Conservation (phyloP, 306 rosid genomes). For the Malus sieversii region DNA sequence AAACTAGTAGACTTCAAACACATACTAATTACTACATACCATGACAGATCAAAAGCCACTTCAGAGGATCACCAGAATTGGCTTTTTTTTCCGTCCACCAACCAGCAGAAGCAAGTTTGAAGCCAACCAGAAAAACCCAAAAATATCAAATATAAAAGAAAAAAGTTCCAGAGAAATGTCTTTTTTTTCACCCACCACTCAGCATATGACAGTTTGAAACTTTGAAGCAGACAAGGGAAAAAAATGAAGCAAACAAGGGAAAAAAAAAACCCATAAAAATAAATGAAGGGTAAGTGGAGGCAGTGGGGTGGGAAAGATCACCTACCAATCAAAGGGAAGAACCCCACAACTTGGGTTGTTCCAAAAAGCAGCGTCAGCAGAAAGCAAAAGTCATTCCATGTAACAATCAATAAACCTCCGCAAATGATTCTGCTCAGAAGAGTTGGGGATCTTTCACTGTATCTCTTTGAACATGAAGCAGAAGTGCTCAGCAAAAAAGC, state of each 20-base stretch:
- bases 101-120: background rate
- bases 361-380: background rate
- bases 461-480: background rate
- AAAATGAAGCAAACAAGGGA: background rate
- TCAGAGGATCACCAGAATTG: background rate
- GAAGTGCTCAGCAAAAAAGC: background rate
- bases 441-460: background rate
- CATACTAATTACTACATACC: background rate
- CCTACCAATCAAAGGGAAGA: constrained; percentile 4
- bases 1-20: background rate
- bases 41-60: constrained; percentile 1
- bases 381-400: background rate
- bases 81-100: background rate
- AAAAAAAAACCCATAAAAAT: background rate
- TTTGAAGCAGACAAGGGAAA: background rate
- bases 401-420: background rate
- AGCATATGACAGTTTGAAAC: background rate
- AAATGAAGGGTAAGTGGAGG: background rate
- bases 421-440: too few species aligned
- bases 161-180: too few species aligned
- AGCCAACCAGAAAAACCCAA: background rate
- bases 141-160: too few species aligned
- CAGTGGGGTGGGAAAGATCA: background rate
- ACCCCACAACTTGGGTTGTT: background rate
- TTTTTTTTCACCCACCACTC: background rate